Evolutionary conservation across 768 basidiomycete genomes (phyloP).

Genomic region (Lactarius akahatsu): DNA sequence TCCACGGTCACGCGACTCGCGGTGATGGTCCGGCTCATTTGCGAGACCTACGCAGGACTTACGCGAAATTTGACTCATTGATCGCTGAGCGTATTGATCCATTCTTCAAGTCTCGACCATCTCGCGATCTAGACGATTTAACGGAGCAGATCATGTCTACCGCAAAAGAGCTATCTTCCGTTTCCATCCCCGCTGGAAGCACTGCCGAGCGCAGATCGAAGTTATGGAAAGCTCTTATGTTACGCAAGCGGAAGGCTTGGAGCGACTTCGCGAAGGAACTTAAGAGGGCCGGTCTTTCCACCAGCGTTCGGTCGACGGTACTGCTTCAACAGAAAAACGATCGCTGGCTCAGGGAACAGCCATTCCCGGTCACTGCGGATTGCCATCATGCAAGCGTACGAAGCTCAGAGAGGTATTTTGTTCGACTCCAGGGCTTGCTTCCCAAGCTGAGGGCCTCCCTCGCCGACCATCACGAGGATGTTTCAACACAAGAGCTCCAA

Average conservation of each 20-base stretch:
- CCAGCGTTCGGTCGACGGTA: conserved; percentile 68
- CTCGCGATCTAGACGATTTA: conserved; percentile 51
- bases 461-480: conserved; percentile 71
- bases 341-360: conserved; percentile 68
- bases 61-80: conserved; percentile 48
- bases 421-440: conserved; percentile 60
- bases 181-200: conserved; percentile 43
- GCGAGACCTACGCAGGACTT: conserved; percentile 50
- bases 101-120: conserved; percentile 43
- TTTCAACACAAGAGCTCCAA: conserved; percentile 84
- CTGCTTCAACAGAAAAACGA: conserved; percentile 54
- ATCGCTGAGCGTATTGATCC: conserved; percentile 44
- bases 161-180: conserved; percentile 53
- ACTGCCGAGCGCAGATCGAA: conserved; percentile 55
- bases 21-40: conserved; percentile 40
- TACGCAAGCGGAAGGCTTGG: conserved; percentile 87
- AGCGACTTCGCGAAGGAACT: conserved; percentile 89
- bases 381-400: conserved; percentile 28
- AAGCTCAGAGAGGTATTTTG: conserved; percentile 63
- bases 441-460: conserved; percentile 63
- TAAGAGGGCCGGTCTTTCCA: conserved; percentile 72
- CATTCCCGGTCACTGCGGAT: conserved; percentile 36
- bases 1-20: not conserved
- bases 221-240: conserved; percentile 68
- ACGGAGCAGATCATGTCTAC: conserved; percentile 64